phyloP scores from a whole-genome alignment of 1,284 basidiomycete genomes.

The Tilletia horrida region DNA sequence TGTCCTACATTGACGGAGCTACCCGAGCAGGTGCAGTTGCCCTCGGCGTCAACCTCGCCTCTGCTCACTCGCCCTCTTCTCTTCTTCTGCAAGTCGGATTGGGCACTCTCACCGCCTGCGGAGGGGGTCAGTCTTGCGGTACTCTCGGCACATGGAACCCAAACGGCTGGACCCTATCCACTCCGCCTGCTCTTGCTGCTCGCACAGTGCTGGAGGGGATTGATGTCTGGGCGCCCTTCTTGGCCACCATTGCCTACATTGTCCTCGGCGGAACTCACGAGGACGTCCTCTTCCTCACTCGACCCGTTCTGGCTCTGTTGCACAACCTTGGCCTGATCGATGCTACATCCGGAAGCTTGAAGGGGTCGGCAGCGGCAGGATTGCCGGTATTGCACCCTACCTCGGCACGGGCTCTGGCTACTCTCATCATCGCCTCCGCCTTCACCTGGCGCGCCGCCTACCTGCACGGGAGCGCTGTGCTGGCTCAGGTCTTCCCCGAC shows the following conservation, averaged over 20 bases:
- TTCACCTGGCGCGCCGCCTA: conserved; percentile 35
- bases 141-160: conserved; percentile 41
- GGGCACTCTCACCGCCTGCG: conserved; percentile 40
- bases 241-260: conserved; percentile 33
- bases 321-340: conserved; percentile 22
- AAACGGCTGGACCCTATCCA: conserved; percentile 37
- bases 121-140: conserved; percentile 41
- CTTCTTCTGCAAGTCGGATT: conserved; percentile 35
- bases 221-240: conserved; percentile 36
- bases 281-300: background rate
- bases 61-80: conserved; percentile 26
- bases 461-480: conserved; percentile 26
- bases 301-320: background rate
- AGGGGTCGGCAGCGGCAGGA: background rate
- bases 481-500: background rate
- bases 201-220: conserved; percentile 31
- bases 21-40: conserved; percentile 37
- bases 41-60: conserved; percentile 33
- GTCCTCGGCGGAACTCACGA: conserved; percentile 31
- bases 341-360: conserved; percentile 14
- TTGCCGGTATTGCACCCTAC: background rate
- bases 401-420: conserved; percentile 35
- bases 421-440: conserved; percentile 35
- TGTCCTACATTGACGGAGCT: conserved; percentile 40
- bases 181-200: conserved; percentile 37